Conservation (phyloP, 148 eudicot species). For the Polygonum aviculare region DNA sequence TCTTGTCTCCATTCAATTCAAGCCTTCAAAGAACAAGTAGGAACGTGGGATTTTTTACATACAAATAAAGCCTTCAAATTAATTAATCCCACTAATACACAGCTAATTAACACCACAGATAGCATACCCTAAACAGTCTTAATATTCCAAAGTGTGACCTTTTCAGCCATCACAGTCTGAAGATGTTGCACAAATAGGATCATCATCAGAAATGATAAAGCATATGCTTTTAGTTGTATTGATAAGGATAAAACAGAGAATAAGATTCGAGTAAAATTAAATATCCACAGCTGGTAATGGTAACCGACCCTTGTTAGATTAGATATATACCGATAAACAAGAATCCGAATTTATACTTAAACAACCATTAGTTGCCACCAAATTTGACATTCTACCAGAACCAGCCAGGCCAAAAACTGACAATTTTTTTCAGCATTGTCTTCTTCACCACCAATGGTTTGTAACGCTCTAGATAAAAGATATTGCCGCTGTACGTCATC, state of each 20-base stretch:
- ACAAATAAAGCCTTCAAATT: not conserved
- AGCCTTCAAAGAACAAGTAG: not conserved
- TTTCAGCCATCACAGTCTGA: not conserved
- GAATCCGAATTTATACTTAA: not conserved
- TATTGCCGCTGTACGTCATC: not conserved
- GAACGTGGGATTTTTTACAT: not conserved
- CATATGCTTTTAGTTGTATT: too few relatives aligned
- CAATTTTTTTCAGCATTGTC: not conserved
- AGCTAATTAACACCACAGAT: not conserved
- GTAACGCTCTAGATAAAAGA: not conserved
- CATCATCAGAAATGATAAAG: not conserved
- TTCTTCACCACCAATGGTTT: not conserved
- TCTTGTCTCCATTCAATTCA: not conserved
- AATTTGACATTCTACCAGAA: not conserved
- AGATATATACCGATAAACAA: not conserved
- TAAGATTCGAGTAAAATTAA: not conserved
- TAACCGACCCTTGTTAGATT: not conserved
- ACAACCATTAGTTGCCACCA: not conserved
- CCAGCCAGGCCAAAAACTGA: not conserved
- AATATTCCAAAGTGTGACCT: conserved; percentile 1
- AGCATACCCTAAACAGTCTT: not conserved
- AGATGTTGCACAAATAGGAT: not conserved
- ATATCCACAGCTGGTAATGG: not conserved
- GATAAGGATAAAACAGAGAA: not conserved
- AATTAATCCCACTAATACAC: not conserved